Base-by-base conservation (phyloP, 2,329 filamentous ascomycete species). In the Pezizomycotina sp. region DNA sequence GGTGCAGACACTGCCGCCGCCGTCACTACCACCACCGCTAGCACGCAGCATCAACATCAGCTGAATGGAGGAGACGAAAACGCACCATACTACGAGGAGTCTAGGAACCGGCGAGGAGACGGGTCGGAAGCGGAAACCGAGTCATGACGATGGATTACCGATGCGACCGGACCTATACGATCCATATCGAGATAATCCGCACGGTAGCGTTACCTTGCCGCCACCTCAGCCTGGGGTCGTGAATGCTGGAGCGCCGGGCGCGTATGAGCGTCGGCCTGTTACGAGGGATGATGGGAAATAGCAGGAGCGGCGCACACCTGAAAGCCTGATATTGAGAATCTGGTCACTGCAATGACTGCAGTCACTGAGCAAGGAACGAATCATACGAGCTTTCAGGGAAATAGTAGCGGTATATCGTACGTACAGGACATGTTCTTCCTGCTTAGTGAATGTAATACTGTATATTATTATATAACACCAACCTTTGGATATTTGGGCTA, bases 391-490 rank as follows among this genome's bases (percentile, higher is more conserved):
- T 49, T 47, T 31, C 29, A 40, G 38, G 48, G 39, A 24, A 47
- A 36, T 36, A 51, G 38, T 36, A 49, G 42, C 18, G 48, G 49
- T 38, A 48, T 48, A 23, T 49, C 40, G 38, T 42, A 40, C 24
- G 39, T 33, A 12, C n/a, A 12, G 19, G 16, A 27, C 10, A 20
- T 36, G 9, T 27, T 14, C 7, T 21, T 13, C 4, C 4, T 27
- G 28, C 16, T 14, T 14, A n/a, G n/a, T n/a, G n/a, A n/a, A n/a
- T n/a, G n/a, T n/a, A n/a, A n/a, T n/a, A n/a, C n/a, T n/a, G n/a
- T n/a, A n/a, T n/a, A n/a, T n/a, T n/a, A n/a, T n/a, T n/a, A n/a
- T n/a, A n/a, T n/a, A n/a, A n/a, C n/a, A n/a, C n/a, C n/a, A n/a
- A n/a, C n/a, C n/a, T n/a, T n/a, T n/a, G n/a, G n/a, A n/a, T n/a